These are phyloP conservation scores for Naganishia sp. DNA, from an alignment of 1,284 basidiomycete genomes.

Conservation along the genomic window DNA sequence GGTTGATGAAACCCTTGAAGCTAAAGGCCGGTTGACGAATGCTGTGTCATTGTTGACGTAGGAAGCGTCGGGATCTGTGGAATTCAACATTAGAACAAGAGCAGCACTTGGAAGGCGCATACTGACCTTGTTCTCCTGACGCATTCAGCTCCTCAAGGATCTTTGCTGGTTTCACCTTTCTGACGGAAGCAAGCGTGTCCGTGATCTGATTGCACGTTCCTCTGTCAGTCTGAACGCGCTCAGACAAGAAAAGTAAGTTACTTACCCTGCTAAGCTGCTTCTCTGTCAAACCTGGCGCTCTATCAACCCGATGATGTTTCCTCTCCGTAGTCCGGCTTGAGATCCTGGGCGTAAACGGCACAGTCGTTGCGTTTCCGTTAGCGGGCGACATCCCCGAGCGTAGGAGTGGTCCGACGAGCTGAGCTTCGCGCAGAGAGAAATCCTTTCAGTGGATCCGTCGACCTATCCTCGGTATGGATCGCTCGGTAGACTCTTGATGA, in stretches of 20 bases:
- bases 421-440: too few species aligned
- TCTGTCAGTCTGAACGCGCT: slow-evolving; percentile 13
- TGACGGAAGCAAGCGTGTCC: slow-evolving; percentile 45
- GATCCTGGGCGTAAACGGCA: slow-evolving; percentile 49
- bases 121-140: slow-evolving; percentile 21
- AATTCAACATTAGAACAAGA: background rate
- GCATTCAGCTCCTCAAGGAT: slow-evolving; percentile 50
- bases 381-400: slow-evolving; percentile 11
- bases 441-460: background rate
- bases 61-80: slow-evolving; percentile 19
- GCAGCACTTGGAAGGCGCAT: background rate
- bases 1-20: slow-evolving; percentile 9
- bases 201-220: slow-evolving; percentile 34
- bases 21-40: slow-evolving; percentile 14
- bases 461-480: background rate
- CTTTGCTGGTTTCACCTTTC: slow-evolving; percentile 44
- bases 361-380: slow-evolving; percentile 40
- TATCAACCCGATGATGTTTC: slow-evolving; percentile 34
- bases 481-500: slow-evolving; percentile 2
- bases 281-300: slow-evolving; percentile 35
- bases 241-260: too few species aligned
- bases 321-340: slow-evolving; percentile 36
- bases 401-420: background rate
- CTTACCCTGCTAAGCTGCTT: slow-evolving; percentile 44
- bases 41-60: slow-evolving; percentile 23